A percentile compares a stretch with the other conserved stretches of the same genome.
Conservation (phyloP, 352 stramenopile genomes). For the Pilasporangium apinafurcum region DNA sequence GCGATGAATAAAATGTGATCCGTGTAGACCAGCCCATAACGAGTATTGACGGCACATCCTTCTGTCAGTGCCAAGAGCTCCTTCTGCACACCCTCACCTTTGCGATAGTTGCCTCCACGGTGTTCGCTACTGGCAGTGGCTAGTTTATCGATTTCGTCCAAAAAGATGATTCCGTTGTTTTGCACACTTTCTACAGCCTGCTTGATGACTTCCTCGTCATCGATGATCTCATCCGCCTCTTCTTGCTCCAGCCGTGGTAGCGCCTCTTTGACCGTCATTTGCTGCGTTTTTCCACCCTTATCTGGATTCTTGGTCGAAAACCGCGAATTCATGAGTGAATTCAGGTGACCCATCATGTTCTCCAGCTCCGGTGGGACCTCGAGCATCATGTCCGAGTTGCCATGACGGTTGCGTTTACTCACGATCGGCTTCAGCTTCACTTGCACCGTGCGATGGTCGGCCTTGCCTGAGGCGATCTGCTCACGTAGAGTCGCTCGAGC, state of each 20-base stretch:
- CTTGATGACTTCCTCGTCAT: constrained; percentile 75
- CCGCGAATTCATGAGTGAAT: constrained; percentile 55
- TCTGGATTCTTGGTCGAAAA: constrained; percentile 14
- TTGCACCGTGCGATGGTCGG: constrained; percentile 42
- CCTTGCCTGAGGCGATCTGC: constrained; percentile 49
- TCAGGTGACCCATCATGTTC: constrained; percentile 76
- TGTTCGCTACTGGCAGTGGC: constrained; percentile 87
- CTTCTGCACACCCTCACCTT: constrained; percentile 97
- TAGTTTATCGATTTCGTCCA: constrained; percentile 99
- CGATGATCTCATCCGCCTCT: constrained; percentile 64
- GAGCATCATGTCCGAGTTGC: constrained; percentile 47
- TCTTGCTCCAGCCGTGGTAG: constrained; percentile 66
- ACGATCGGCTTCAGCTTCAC: constrained; percentile 43
- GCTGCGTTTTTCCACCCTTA: constrained; percentile 28
- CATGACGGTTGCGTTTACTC: constrained; percentile 22
- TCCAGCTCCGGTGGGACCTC: constrained; percentile 77
- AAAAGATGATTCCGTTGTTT: constrained; percentile 98
- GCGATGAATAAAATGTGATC: constrained; percentile 99
- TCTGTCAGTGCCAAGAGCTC: constrained; percentile 98
- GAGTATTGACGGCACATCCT: constrained; percentile 93
- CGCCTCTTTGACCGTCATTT: constrained; percentile 69
- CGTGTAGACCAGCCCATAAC: constrained; percentile 94
- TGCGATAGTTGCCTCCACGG: constrained; percentile 86
- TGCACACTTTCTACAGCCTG: constrained; percentile 87
- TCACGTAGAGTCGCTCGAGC: constrained; percentile 43